Conservation (phyloP, 768 basidiomycete genomes). For the Phlegmacium glaucopus region DNA sequence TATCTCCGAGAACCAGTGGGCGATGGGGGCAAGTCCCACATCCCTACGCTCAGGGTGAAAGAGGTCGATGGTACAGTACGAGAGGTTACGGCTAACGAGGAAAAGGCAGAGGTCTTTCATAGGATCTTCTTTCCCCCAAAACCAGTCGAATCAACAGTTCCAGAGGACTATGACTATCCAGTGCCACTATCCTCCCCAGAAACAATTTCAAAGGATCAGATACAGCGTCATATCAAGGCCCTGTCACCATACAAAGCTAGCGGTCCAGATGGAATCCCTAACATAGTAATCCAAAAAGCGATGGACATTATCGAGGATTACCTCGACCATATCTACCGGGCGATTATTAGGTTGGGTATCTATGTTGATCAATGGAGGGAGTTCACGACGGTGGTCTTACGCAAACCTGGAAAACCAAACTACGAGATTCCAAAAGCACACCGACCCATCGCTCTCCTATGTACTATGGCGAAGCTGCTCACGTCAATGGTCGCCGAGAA, state of each 20-base stretch:
- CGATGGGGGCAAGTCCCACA: no score
- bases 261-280: conserved; percentile 20
- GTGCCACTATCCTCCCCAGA: conserved; percentile 11
- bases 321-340: not conserved
- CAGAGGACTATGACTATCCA: conserved; percentile 18
- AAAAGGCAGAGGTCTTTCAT: no score
- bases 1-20: no score
- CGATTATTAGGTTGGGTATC: not conserved
- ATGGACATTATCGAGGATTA: not conserved
- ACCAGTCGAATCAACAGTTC: not conserved
- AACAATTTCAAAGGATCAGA: conserved; percentile 20
- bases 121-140: no score
- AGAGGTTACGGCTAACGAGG: no score
- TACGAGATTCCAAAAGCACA: no score
- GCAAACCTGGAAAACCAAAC: not conserved
- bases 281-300: conserved; percentile 26
- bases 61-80: no score
- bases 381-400: not conserved
- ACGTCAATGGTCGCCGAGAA: no score
- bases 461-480: no score
- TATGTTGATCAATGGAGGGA: not conserved
- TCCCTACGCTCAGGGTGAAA: no score
- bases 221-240: conserved; percentile 17
- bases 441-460: no score
- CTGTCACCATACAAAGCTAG: conserved; percentile 33